Evolutionary conservation across 2,329 filamentous ascomycete genomes (phyloP).

Genomic region (Ceratocystis harringtonii): DNA sequence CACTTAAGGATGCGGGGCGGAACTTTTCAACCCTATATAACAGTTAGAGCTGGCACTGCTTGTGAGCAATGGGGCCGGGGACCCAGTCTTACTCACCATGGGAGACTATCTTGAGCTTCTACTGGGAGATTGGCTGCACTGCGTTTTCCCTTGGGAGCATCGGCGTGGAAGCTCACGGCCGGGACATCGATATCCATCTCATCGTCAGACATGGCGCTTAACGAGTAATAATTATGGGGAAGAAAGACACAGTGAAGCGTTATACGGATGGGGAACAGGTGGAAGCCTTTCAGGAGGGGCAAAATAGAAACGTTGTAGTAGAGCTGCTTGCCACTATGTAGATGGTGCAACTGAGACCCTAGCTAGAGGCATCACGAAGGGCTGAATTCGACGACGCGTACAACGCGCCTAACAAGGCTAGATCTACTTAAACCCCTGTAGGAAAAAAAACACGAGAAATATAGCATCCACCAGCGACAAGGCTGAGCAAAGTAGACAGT

Average conservation of each 20-base stretch:
- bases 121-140: conserved; percentile 86
- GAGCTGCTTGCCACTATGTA: not conserved
- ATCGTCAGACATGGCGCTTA: conserved; percentile 41
- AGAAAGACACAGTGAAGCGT: not conserved
- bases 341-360: not conserved
- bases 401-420: conserved; percentile 9
- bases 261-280: not conserved
- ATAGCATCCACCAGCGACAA: not conserved
- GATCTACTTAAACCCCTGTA: conserved; percentile 2
- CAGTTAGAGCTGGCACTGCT: conserved; percentile 3
- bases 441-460: not conserved
- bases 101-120: conserved; percentile 82
- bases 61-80: not conserved
- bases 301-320: not conserved
- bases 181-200: conserved; percentile 46
- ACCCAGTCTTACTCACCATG: conserved; percentile 49
- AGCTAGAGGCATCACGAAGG: not conserved
- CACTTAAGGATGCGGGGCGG: conserved; percentile 69
- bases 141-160: conserved; percentile 74
- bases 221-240: not conserved
- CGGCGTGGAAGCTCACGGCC: conserved; percentile 52
- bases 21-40: conserved; percentile 81
- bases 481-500: not conserved
- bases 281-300: not conserved
- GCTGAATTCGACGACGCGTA: conserved; percentile 1